phyloP scores from a whole-genome alignment of 495 filamentous ascomycete genomes.

The Daldinia decipiens region DNA sequence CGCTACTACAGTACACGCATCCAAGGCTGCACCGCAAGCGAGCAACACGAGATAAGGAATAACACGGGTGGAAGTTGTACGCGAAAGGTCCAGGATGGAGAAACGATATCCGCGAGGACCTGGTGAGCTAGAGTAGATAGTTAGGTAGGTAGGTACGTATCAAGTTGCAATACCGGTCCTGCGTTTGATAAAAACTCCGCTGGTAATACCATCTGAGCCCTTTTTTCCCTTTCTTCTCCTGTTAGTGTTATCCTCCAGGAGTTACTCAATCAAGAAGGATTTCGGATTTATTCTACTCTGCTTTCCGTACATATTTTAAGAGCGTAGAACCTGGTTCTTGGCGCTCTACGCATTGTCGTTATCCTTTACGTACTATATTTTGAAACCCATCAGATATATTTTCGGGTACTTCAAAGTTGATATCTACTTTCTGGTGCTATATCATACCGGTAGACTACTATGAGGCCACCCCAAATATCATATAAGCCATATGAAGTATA shows the following conservation, averaged over 20 bases:
- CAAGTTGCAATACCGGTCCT: not conserved
- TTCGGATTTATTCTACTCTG: not conserved
- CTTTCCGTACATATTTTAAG: not conserved
- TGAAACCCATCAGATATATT: not conserved
- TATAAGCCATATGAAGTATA: not conserved
- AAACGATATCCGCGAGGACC: not conserved
- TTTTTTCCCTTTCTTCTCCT: not conserved
- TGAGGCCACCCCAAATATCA: not conserved
- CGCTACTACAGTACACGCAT: not conserved
- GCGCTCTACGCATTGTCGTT: not conserved
- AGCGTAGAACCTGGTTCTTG: not conserved
- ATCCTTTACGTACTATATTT: not conserved
- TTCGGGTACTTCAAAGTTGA: not conserved
- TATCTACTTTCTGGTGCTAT: not conserved
- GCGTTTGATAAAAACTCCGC: conserved; percentile 36
- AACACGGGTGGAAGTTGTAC: conserved; percentile 31
- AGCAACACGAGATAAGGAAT: conserved; percentile 21
- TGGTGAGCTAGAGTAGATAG: not conserved
- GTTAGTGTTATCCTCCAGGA: not conserved
- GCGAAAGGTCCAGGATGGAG: no score
- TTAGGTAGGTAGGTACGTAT: not conserved
- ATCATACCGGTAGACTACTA: not conserved
- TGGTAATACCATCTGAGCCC: not conserved
- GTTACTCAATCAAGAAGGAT: conserved; percentile 17
- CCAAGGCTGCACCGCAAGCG: conserved; percentile 12